Evolutionary conservation across 345 rosid genomes (phyloP).

Genomic region (Erodium maritimum): DNA sequence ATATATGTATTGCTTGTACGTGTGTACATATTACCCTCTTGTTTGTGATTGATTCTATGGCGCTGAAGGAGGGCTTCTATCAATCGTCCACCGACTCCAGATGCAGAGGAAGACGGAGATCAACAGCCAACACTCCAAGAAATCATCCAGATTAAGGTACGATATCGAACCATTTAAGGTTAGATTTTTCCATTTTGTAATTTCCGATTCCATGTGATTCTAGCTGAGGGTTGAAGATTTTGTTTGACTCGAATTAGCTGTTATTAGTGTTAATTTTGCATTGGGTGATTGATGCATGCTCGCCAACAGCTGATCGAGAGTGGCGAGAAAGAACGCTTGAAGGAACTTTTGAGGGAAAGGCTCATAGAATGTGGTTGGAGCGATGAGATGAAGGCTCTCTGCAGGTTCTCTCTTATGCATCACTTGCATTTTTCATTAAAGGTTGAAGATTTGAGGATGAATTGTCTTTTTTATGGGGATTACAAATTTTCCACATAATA

Average conservation of each 20-base stretch:
- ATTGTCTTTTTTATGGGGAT: background rate
- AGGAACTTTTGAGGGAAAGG: constrained; percentile 65
- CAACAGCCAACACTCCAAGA: constrained; percentile 51
- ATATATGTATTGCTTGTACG: no score
- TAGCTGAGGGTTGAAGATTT: background rate
- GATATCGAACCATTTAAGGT: background rate
- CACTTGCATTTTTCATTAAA: background rate
- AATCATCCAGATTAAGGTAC: constrained; percentile 49
- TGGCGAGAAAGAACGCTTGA: constrained; percentile 57
- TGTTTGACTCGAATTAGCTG: background rate
- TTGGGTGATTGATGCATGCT: background rate
- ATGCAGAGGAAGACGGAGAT: constrained; percentile 23
- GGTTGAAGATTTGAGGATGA: background rate
- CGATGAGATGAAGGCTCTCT: constrained; percentile 67
- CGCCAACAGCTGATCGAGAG: constrained; percentile 47
- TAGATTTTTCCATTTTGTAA: background rate
- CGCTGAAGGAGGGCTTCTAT: constrained; percentile 42
- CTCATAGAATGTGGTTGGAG: constrained; percentile 76
- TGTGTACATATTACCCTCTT: background rate
- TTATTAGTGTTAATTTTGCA: background rate
- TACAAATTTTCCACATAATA: background rate
- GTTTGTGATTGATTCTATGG: background rate
- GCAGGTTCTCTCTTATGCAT: constrained; percentile 36
- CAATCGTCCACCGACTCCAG: constrained; percentile 62
- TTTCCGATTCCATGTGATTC: background rate